These are phyloP conservation scores for Extremus antarcticus DNA, from an alignment of 495 filamentous ascomycete genomes.

Conservation along the genomic window DNA sequence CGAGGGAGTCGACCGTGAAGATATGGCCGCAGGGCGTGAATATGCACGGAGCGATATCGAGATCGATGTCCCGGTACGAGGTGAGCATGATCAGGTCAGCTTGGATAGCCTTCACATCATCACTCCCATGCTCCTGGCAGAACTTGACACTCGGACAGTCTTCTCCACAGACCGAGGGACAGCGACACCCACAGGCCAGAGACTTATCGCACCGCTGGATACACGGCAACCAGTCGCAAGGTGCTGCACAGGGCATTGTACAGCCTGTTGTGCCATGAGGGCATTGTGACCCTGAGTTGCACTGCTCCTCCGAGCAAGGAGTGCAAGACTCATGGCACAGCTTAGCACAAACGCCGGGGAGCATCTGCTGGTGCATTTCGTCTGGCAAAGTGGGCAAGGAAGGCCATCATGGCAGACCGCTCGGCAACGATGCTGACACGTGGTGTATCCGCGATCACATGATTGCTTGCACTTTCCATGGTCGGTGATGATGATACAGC, in stretches of 20 bases:
- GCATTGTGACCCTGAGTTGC: conserved; percentile 46
- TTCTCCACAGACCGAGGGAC: conserved; percentile 58
- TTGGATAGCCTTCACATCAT: conserved; percentile 33
- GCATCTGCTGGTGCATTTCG: conserved; percentile 39
- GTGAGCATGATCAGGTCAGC: conserved; percentile 45
- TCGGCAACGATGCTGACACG: conserved; percentile 49
- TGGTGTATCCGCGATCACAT: too few species aligned
- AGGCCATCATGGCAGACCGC: conserved; percentile 43
- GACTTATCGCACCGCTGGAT: conserved; percentile 46
- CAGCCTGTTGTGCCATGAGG: conserved; percentile 34
- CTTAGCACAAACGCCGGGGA: conserved; percentile 35
- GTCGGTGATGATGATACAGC: too few species aligned
- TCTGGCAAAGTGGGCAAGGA: conserved; percentile 44
- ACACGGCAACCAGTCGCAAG: conserved; percentile 56
- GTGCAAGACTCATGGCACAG: conserved; percentile 52
- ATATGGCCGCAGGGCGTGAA: conserved; percentile 58
- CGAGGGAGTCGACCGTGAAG: conserved; percentile 50
- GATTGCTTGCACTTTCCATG: too few species aligned
- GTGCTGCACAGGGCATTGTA: conserved; percentile 56
- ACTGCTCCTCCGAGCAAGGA: conserved; percentile 45
- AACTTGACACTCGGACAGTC: conserved; percentile 43
- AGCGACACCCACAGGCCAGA: conserved; percentile 45
- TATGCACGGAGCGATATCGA: conserved; percentile 49
- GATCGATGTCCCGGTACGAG: conserved; percentile 45
- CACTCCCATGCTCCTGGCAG: conserved; percentile 46